These are phyloP conservation scores for Polytrichum formosum DNA, from an alignment of 225 moss, liverwort and hornwort genomes.

Conservation along the genomic window DNA sequence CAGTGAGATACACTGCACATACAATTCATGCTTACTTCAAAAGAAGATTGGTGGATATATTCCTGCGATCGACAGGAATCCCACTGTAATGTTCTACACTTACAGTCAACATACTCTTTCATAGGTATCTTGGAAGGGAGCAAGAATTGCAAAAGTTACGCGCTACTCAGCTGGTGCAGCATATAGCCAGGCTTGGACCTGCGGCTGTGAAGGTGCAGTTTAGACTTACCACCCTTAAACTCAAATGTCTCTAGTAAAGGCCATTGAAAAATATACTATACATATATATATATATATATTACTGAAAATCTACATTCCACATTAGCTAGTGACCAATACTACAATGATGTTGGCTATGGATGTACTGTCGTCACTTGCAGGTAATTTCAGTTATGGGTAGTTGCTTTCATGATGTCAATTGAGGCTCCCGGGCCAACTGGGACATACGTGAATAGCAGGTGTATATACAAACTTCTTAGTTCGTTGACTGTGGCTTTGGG, in stretches of 20 bases:
- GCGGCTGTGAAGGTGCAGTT: constrained; percentile 77
- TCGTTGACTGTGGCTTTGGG: too few species aligned
- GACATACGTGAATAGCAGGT: too few species aligned
- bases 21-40: constrained; percentile 59
- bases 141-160: constrained; percentile 53
- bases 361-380: not conserved
- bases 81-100: constrained; percentile 62
- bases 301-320: too few species aligned
- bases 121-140: constrained; percentile 49
- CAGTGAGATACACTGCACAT: constrained; percentile 66
- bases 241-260: too few species aligned
- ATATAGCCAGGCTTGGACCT: constrained; percentile 76
- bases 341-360: not conserved
- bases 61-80: constrained; percentile 52
- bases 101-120: constrained; percentile 56
- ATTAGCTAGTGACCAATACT: too few species aligned
- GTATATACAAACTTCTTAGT: too few species aligned
- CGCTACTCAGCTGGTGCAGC: constrained; percentile 73
- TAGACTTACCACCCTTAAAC: not conserved
- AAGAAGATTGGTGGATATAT: constrained; percentile 58
- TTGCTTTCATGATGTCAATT: too few species aligned
- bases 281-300: too few species aligned
- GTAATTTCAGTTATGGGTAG: too few species aligned
- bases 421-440: too few species aligned
- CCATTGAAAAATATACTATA: too few species aligned